Conservation (phyloP, 1,284 basidiomycete genomes). For the Tylopilus orsonianus region DNA sequence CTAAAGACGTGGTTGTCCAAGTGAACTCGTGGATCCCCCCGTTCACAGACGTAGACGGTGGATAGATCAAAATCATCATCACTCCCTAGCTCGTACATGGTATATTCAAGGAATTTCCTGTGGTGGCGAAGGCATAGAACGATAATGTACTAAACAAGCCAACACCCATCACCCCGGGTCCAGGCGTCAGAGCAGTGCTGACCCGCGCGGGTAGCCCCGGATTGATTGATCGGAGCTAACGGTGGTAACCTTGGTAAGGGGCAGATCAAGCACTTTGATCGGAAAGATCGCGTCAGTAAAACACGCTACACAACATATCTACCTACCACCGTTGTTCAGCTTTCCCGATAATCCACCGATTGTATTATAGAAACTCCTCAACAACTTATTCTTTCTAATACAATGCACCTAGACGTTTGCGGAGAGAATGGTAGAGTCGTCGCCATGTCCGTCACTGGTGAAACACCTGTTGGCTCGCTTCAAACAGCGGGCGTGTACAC, state of each 20-base stretch:
- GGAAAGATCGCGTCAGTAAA: background rate
- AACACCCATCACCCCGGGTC: constrained; percentile 17
- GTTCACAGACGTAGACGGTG: constrained; percentile 75
- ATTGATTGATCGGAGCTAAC: background rate
- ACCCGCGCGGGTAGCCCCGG: background rate
- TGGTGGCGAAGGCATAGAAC: constrained; percentile 88
- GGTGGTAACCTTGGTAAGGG: background rate
- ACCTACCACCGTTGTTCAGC: background rate
- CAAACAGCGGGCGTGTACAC: background rate
- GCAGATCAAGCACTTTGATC: background rate
- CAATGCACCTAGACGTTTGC: background rate
- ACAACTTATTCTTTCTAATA: background rate
- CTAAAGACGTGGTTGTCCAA: constrained; percentile 82
- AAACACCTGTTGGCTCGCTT: background rate
- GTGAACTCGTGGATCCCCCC: constrained; percentile 88
- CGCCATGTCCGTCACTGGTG: background rate
- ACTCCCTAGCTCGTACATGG: constrained; percentile 92
- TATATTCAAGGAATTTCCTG: constrained; percentile 97
- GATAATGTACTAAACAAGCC: constrained; percentile 91
- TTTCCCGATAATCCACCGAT: background rate
- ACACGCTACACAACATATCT: background rate
- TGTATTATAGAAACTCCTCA: background rate
- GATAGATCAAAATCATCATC: constrained; percentile 84
- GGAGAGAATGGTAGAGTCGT: background rate
- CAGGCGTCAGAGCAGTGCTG: background rate